Conservation (phyloP, 2,329 filamentous ascomycete genomes). For the Ophiostoma himal-ulmi region DNA sequence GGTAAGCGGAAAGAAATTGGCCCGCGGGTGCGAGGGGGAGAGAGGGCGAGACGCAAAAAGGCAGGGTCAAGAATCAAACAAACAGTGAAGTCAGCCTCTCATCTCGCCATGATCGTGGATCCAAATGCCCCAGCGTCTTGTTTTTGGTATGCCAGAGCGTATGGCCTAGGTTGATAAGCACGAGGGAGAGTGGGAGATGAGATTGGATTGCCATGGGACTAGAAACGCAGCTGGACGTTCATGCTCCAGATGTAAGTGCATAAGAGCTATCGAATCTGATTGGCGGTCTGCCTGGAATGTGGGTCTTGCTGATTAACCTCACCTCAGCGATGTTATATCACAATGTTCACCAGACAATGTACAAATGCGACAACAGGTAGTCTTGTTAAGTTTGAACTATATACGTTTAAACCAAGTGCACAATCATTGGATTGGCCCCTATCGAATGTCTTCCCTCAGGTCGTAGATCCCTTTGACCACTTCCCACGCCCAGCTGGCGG, state of each 20-base stretch:
- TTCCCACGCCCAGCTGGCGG: constrained; percentile 52
- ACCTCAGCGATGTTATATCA: background rate
- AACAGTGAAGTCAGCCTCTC: background rate
- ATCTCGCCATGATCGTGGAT: background rate
- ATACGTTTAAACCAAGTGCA: no score
- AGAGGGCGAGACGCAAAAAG: background rate
- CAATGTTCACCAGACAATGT: no score
- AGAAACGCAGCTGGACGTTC: background rate
- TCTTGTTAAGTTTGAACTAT: no score
- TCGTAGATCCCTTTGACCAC: constrained; percentile 45
- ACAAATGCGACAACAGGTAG: no score
- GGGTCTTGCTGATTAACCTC: background rate
- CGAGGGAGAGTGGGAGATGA: background rate
- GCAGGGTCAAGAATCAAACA: background rate
- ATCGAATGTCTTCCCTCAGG: background rate
- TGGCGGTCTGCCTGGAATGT: background rate
- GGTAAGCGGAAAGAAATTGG: background rate
- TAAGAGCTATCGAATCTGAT: background rate
- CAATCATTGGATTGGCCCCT: background rate
- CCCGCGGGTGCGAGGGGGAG: background rate
- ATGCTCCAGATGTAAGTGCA: background rate
- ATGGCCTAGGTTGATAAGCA: background rate
- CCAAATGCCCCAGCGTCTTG: background rate
- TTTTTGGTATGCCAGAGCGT: background rate
- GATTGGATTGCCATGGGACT: background rate